Percentiles rank a stretch among this genome's conserved stretches.
These are phyloP conservation scores for Entomophthora muscae DNA, from an alignment of 371 early-diverging fungal genomes.

Conservation along the genomic window DNA sequence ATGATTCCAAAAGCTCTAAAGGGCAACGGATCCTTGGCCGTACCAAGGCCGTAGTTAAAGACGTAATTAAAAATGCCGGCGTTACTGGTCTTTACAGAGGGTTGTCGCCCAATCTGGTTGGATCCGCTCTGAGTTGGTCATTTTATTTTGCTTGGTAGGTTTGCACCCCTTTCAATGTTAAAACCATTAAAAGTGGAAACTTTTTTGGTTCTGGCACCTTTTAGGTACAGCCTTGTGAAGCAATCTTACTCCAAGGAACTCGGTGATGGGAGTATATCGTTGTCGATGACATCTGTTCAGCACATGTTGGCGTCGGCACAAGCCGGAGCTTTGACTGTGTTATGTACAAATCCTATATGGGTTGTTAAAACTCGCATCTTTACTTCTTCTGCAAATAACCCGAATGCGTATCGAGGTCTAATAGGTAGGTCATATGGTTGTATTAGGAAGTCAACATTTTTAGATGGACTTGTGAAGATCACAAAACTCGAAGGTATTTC, in stretches of 20 bases:
- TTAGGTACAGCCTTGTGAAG: slow-evolving; percentile 54
- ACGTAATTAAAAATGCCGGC: slow-evolving; percentile 33
- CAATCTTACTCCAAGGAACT: slow-evolving; percentile 42
- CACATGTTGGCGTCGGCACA: slow-evolving; percentile 66
- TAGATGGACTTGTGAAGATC: slow-evolving; percentile 43
- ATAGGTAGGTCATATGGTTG: slow-evolving; percentile 18
- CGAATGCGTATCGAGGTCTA: slow-evolving; percentile 58
- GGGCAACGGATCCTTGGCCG: slow-evolving; percentile 33
- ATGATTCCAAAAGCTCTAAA: slow-evolving; percentile 22
- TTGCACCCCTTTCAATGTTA: slow-evolving; percentile 7
- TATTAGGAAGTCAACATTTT: too few relatives aligned
- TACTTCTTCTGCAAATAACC: slow-evolving; percentile 34
- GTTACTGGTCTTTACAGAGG: slow-evolving; percentile 76
- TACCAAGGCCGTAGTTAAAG: slow-evolving; percentile 38
- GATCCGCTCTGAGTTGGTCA: slow-evolving; percentile 87
- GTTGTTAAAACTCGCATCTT: slow-evolving; percentile 91
- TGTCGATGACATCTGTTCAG: slow-evolving; percentile 44
- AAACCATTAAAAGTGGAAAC: background rate
- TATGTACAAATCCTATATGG: slow-evolving; percentile 86
- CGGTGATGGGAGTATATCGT: slow-evolving; percentile 9
- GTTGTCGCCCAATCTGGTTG: slow-evolving; percentile 73
- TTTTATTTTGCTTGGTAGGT: slow-evolving; percentile 82
- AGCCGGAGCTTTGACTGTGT: slow-evolving; percentile 62
- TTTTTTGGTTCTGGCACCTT: slow-evolving; percentile 3
- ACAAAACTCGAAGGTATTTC: slow-evolving; percentile 57